Evolutionary conservation across 306 rosid species (phyloP).

Genomic region (Castanospermum australe): DNA sequence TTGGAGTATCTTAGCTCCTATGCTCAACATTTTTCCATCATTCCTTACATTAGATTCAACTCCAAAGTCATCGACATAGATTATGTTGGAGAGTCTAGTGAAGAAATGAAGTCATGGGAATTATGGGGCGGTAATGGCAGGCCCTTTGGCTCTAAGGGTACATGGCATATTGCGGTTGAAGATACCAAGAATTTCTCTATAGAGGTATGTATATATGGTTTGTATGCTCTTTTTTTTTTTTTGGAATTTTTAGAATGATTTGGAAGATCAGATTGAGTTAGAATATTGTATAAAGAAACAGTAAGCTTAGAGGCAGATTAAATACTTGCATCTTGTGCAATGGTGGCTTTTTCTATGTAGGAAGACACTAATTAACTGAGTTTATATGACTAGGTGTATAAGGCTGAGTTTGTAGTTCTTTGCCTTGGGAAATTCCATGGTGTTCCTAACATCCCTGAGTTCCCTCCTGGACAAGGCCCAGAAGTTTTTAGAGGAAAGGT

Average conservation of each 20-base stretch:
- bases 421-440: conserved; percentile 59
- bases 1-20: conserved; percentile 43
- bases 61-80: conserved; percentile 44
- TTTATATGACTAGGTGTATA: conserved; percentile 35
- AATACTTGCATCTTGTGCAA: neutral
- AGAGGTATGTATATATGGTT: conserved; percentile 5
- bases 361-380: neutral
- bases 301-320: neutral
- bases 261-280: neutral
- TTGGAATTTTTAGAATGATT: neutral
- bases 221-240: neutral
- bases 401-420: conserved; percentile 56
- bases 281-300: neutral
- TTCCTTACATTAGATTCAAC: conserved; percentile 47
- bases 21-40: conserved; percentile 43
- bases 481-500: conserved; percentile 53
- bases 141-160: conserved; percentile 50
- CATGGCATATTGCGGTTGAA: conserved; percentile 49
- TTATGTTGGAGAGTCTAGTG: conserved; percentile 38
- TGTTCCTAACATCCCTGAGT: conserved; percentile 52
- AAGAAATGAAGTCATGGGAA: conserved; percentile 44
- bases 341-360: neutral
- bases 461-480: conserved; percentile 47
- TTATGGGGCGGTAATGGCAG: conserved; percentile 52
- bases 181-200: conserved; percentile 31